A percentile compares a stretch with the other conserved stretches of the same genome.
Evolutionary conservation across 805 yeast species (phyloP).

Genomic region (Danielozyma ontarioensis): DNA sequence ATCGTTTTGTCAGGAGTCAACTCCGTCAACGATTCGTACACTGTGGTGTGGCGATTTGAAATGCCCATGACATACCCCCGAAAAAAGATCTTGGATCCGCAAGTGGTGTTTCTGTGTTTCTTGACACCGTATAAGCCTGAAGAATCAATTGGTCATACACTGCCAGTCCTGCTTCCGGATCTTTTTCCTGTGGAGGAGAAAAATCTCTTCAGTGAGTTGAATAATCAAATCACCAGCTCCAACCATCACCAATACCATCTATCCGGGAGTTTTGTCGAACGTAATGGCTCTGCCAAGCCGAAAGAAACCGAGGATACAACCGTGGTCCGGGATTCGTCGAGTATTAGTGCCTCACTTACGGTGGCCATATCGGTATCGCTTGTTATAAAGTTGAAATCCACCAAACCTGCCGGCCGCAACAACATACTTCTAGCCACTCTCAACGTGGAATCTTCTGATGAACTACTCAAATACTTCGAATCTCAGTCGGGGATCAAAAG

Average conservation of each 20-base stretch:
- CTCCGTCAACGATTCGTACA: conserved; percentile 4
- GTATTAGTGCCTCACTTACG: conserved; percentile 6
- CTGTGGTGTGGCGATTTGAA: conserved; percentile 25
- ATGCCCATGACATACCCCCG: conserved; percentile 26
- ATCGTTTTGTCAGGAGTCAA: conserved; percentile 6
- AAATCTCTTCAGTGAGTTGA: conserved; percentile 14
- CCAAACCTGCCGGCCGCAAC: conserved; percentile 45
- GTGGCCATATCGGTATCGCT: conserved; percentile 34
- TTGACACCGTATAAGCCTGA: conserved; percentile 2
- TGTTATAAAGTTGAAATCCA: conserved; percentile 42
- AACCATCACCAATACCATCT: conserved; percentile 2
- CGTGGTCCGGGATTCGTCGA: background rate
- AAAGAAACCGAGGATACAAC: background rate
- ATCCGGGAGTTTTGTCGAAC: conserved; percentile 3
- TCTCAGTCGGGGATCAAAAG: conserved; percentile 2
- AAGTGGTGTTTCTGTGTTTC: conserved; percentile 16
- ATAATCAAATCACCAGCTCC: conserved; percentile 3
- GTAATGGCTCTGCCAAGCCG: background rate
- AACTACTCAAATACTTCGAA: conserved; percentile 15
- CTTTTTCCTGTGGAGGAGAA: conserved; percentile 11
- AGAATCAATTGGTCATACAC: background rate
- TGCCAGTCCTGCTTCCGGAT: conserved; percentile 5
- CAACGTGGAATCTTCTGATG: conserved; percentile 44
- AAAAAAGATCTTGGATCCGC: conserved; percentile 22
- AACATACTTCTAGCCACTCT: conserved; percentile 43